Evolutionary conservation across 139 green algal species (phyloP).

Genomic region (Microglena sp.): DNA sequence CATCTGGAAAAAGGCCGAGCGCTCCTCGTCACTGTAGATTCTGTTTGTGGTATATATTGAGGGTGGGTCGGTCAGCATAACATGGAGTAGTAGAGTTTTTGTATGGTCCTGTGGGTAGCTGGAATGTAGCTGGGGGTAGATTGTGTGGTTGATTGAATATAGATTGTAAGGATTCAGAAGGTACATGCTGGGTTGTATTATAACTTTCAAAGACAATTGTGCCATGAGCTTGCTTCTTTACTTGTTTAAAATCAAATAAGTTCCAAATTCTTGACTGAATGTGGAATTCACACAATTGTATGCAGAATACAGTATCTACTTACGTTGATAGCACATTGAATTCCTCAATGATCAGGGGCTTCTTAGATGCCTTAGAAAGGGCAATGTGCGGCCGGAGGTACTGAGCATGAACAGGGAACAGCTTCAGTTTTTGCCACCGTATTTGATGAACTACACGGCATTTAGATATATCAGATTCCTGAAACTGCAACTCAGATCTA

Average conservation of each 20-base stretch:
- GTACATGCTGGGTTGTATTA: background rate
- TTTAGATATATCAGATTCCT: too few species aligned
- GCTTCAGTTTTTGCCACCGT: too few species aligned
- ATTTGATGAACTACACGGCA: too few species aligned
- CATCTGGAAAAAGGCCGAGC: constrained; percentile 8
- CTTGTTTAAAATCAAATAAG: background rate
- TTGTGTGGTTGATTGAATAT: too few species aligned
- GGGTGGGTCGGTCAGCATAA: background rate
- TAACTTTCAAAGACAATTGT: background rate
- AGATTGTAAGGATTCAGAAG: too few species aligned
- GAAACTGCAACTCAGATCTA: too few species aligned
- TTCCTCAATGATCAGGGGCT: constrained; percentile 9
- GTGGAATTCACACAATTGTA: background rate
- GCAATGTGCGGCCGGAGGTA: background rate
- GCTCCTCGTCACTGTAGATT: background rate
- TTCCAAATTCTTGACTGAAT: background rate
- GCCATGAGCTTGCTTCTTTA: background rate
- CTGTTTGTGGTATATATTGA: too few species aligned
- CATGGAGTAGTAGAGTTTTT: background rate
- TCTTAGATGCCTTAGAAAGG: background rate
- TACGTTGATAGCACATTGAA: constrained; percentile 6
- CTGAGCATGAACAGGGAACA: too few species aligned
- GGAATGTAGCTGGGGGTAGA: background rate
- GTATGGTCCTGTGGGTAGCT: background rate
- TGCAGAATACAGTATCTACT: background rate